These are phyloP conservation scores for Mytilinidion resinicola DNA, from an alignment of 495 filamentous ascomycete species.

Conservation along the genomic window DNA sequence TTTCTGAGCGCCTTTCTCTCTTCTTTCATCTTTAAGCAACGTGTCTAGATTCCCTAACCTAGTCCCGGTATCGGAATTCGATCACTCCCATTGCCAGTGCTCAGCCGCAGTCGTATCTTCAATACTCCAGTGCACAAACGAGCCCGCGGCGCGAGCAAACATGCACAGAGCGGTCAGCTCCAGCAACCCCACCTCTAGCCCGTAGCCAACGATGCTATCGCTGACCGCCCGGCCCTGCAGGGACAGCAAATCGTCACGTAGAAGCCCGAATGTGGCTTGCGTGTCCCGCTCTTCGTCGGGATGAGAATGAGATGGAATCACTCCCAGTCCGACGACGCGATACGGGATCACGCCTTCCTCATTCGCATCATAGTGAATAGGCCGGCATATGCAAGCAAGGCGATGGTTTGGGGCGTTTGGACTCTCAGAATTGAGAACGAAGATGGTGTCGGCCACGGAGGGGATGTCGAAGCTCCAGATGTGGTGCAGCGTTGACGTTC, in stretches of 20 bases:
- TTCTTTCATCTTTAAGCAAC: too few relatives aligned
- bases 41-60: too few relatives aligned
- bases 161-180: neutral
- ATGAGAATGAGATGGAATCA: neutral
- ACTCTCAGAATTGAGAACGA: conserved; percentile 1
- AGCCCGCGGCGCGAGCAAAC: neutral
- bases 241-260: conserved; percentile 1
- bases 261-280: neutral
- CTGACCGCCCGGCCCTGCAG: neutral
- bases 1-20: too few relatives aligned
- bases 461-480: neutral
- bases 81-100: neutral
- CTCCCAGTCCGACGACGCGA: neutral
- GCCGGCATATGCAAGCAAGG: neutral
- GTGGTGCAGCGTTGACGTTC: neutral
- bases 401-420: neutral
- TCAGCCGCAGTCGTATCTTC: neutral
- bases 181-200: conserved; percentile 1
- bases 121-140: neutral
- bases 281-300: neutral
- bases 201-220: neutral
- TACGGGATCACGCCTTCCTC: conserved; percentile 3
- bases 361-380: neutral
- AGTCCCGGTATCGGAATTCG: too few relatives aligned
- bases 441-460: neutral